These are phyloP conservation scores for Omphalotus guepiniiformis DNA, from an alignment of 768 basidiomycete genomes.

Conservation along the genomic window DNA sequence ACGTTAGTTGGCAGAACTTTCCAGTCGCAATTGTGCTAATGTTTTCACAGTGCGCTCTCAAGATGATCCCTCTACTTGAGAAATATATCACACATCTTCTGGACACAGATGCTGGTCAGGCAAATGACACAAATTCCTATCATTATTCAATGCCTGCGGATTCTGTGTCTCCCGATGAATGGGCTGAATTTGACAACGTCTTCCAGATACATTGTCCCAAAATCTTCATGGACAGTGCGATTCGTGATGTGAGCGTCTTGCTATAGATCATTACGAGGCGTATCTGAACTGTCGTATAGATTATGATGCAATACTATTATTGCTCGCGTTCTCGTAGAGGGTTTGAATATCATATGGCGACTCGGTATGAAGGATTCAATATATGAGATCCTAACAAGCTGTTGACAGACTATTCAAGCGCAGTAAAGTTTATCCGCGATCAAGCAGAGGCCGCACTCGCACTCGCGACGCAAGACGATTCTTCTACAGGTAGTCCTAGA, in stretches of 20 bases:
- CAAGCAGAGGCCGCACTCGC: conserved; percentile 54
- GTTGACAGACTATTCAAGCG: conserved; percentile 40
- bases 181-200: conserved; percentile 84
- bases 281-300: conserved; percentile 37
- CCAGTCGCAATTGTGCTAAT: background rate
- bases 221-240: conserved; percentile 69
- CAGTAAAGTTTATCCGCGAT: conserved; percentile 84
- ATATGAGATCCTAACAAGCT: conserved; percentile 7
- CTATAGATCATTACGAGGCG: background rate
- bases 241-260: conserved; percentile 63
- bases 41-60: no score
- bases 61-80: conserved; percentile 57
- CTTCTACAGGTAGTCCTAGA: conserved; percentile 22
- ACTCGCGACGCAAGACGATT: background rate
- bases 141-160: conserved; percentile 67
- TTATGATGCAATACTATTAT: conserved; percentile 86
- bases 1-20: background rate
- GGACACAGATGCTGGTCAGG: conserved; percentile 36
- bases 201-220: conserved; percentile 88
- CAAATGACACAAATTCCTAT: conserved; percentile 30
- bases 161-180: conserved; percentile 62
- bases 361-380: conserved; percentile 49
- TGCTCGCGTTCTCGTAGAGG: conserved; percentile 71
- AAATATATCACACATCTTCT: conserved; percentile 56
- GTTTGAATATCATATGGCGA: conserved; percentile 86